Evolutionary conservation across 768 basidiomycete genomes (phyloP), one percentile per base, ranked within the genome.

Genomic region (Rhizopogon vulgaris): DNA sequence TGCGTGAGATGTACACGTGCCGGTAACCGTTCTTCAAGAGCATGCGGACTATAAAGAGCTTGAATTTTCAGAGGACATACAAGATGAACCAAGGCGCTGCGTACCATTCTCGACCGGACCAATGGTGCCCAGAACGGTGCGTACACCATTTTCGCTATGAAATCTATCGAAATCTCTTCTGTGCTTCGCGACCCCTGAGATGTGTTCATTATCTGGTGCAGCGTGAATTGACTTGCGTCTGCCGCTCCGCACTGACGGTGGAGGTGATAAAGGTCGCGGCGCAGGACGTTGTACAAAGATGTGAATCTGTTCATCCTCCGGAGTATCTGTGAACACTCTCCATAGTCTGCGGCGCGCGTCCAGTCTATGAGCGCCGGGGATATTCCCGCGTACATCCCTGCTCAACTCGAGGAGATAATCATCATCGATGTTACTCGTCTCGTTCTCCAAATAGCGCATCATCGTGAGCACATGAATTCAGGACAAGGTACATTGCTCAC

Each of bases 1-100:
- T 86, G 51, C 96, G 81, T 11, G 94, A 96, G 53, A 99, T 87
- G 70, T 99, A 99, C 47, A 97, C 94, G 61, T 94, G 85, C 12
- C 92, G 78, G 68, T 98, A 87, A 15, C 96, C 94, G 15, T 82
- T 78, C 69, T 92, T 95, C 54, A 99, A 75, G 37, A 97, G 78
- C 94, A 97, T 99, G 17, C 89, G 83, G 1, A 94, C 92, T 92
- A 60, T 0, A 15, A 40, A 18, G 42, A 48, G 25, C 4, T 7
- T 6, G 11, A 52, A 34, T n/a, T 41, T 22, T 22, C 22, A 18
- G 49, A 48, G 48, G 25, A 42, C 30, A 22, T 34, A 22, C 12
- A 45, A 11, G 32, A 46, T 14, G 8, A 10, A 34, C 18, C 32
- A 34, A 15, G 32, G 15, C 1, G 38, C 15, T 25, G 65, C 80